phyloP scores from a whole-genome alignment of 1,139 yeast species.

The Candida tropicalis region DNA sequence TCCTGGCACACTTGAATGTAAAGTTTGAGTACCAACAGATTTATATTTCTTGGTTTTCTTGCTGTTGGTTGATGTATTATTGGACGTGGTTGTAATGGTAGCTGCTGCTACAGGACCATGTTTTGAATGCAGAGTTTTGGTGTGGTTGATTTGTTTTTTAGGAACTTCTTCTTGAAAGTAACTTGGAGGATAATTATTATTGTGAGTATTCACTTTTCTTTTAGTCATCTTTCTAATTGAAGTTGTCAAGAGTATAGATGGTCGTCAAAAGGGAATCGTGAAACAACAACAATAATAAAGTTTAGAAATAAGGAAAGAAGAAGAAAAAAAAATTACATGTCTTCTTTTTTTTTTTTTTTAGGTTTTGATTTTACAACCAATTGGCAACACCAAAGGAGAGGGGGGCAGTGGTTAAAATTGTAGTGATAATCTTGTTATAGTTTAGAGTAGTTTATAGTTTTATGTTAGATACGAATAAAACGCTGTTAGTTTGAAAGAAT shows the following conservation, averaged over 20 bases:
- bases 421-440: too few relatives aligned
- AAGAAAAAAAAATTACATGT: not conserved
- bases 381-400: too few relatives aligned
- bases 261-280: slow-evolving; percentile 1
- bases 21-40: not conserved
- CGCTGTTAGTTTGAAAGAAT: too few relatives aligned
- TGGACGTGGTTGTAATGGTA: too few relatives aligned
- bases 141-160: not conserved
- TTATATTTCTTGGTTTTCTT: not conserved
- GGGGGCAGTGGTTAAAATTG: too few relatives aligned
- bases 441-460: too few relatives aligned
- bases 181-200: not conserved
- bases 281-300: not conserved
- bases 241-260: not conserved
- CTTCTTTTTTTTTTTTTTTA: too few relatives aligned
- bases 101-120: not conserved
- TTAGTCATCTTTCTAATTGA: not conserved
- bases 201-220: not conserved
- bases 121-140: not conserved
- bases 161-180: not conserved
- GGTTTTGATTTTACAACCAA: not conserved
- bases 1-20: not conserved
- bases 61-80: too few relatives aligned
- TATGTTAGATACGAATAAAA: too few relatives aligned
- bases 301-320: not conserved